Evolutionary conservation across 345 rosid genomes (phyloP), one percentile per base, ranked within the genome.

Genomic region (Nasturtium officinale): DNA sequence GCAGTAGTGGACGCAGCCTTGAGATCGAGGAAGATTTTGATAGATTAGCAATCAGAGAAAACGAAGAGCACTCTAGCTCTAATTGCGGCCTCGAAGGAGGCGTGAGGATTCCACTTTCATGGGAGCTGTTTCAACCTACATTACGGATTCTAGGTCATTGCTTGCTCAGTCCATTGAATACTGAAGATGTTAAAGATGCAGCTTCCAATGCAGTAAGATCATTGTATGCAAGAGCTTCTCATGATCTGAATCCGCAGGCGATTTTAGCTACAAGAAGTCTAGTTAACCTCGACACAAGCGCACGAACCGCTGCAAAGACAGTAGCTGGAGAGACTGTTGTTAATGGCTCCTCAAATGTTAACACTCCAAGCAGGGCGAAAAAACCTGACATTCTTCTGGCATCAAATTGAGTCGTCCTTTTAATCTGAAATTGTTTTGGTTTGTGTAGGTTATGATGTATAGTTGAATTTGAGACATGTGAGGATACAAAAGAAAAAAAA

Each of bases 221-320:
- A 45, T 65, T 95, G 85, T 91, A 84, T 51, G 98, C 92, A 3
- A 86, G 99, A 72, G 99, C 89, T 8, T 91, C 97, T 73, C 99
- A 95, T 82, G 99, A 95, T 79, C 73, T 95, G 84, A 79, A 77
- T 73, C 97, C 99, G 0, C 99, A 90, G 73, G 93, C 96, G 5
- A 90, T 95, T 71, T 57, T 95, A 73, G 98, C 92, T 4, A 85
- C 97, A 0, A 65, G 89, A 77, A 91, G 98, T 79, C 79, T 91
- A 37, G 87, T 95, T 74, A 89, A 84, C 81, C 96, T 91, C 3
- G 98, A 95, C 73, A 85, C 83, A 67, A 86, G 92, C 65, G 79
- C 88, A 2, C 82, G 92, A 15, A 82, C 70, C 3, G 77, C 89
- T 18, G 87, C 83, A 3, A 86, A 78, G 81, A 82, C 75, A 3